Base-by-base conservation (phyloP, 164 flowering plant genomes). In the Dillenia suffruticosa region DNA sequence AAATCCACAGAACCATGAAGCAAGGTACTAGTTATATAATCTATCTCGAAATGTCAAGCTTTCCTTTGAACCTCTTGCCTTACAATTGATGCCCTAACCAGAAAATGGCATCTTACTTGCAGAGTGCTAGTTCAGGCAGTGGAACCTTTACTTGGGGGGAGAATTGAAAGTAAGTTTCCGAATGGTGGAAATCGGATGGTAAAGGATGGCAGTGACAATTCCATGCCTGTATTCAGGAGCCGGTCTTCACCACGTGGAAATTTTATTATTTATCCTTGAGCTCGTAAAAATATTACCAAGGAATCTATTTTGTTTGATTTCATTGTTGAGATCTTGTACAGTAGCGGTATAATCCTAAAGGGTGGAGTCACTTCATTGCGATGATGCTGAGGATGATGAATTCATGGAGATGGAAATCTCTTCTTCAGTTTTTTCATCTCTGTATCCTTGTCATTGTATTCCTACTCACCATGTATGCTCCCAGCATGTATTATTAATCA, bases 211-310 rank as follows among this genome's bases (percentile, higher is more conserved):
- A 68, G 67, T 57, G 72, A 74, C 46, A 48, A 77, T 50, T 64
- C 84, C 22, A 68, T 76, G 58, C 79, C 83, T 14, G 83, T 78
- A 43, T 65, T 76, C 26, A 75, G 92, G 68, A 86, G 88, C 70
- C 79, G 85, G 46, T 85, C 96, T 13, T 67, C 90, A 3, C 84
- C 89, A 52, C 90, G 80, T 12, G 89, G 96, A 32, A 89, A 81
- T 63, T 82, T 83, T 68, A 63, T 71, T 14, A 57, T 64, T 57
- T 58, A 73, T 53, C 73, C 85, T 54, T 87, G 77, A 82, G 67
- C 71, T 57, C 44, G 11, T 51, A 7, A 43, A 19, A 44, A 32
- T 4, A 32, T 14, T 55, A 46, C 12, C 17, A 5, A 16, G 47
- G 1, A 12, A 1, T 22, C 12, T 17, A 50, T 14, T 47, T 10